phyloP scores from a whole-genome alignment of 2,329 filamentous ascomycete genomes.

The Lecanosticta acicola region DNA sequence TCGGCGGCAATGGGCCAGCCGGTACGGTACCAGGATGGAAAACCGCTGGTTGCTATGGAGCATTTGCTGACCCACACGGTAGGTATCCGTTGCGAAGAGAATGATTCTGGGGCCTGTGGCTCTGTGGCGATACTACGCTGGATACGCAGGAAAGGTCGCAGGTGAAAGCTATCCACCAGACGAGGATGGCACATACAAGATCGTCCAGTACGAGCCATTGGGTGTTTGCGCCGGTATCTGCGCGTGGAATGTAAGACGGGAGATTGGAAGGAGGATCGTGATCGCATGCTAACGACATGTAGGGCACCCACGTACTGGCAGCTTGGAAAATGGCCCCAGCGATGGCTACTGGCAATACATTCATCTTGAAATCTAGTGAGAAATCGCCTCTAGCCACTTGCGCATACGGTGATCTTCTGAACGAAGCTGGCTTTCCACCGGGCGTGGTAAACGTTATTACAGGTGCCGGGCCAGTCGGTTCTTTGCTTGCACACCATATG shows the following conservation, averaged over 20 bases:
- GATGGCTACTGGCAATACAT: slow-evolving; percentile 54
- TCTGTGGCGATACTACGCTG: slow-evolving; percentile 27
- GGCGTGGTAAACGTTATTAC: slow-evolving; percentile 40
- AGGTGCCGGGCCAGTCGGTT: slow-evolving; percentile 52
- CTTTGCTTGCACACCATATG: slow-evolving; percentile 59
- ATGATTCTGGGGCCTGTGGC: slow-evolving; percentile 25
- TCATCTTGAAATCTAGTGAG: slow-evolving; percentile 59
- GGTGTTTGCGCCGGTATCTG: slow-evolving; percentile 40
- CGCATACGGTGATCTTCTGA: slow-evolving; percentile 40
- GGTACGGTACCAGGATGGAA: neutral
- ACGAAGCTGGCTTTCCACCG: slow-evolving; percentile 40
- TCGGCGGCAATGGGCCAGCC: slow-evolving; percentile 50
- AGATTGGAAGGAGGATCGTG: neutral
- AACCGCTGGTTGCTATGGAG: slow-evolving; percentile 19
- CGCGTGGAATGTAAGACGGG: slow-evolving; percentile 36
- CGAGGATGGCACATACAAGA: slow-evolving; percentile 26
- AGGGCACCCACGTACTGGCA: slow-evolving; percentile 35
- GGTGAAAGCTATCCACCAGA: slow-evolving; percentile 25
- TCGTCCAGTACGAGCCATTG: slow-evolving; percentile 37
- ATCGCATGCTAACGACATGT: slow-evolving; percentile 52
- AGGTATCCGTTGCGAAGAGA: slow-evolving; percentile 26
- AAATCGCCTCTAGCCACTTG: slow-evolving; percentile 54
- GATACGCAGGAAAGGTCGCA: slow-evolving; percentile 25
- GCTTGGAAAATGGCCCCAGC: slow-evolving; percentile 54
- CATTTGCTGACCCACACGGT: slow-evolving; percentile 34